Conservation (phyloP, 2,329 filamentous ascomycete genomes). For the Pestalotiopsis sp. region DNA sequence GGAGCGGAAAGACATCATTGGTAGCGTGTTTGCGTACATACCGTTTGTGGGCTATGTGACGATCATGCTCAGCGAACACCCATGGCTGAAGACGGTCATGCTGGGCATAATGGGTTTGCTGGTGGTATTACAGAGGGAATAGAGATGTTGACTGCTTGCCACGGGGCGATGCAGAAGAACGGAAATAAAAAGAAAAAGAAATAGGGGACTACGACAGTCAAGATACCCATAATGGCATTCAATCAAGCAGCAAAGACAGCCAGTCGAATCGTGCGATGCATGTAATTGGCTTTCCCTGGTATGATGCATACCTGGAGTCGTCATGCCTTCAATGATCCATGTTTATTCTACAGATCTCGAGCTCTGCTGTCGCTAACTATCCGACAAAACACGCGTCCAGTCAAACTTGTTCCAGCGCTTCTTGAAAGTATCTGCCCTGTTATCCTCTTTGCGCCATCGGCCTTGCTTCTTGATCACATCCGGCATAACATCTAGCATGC, state of each 20-base stretch:
- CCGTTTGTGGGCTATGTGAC: conserved; percentile 97
- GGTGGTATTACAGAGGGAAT: conserved; percentile 92
- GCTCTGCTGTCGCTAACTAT: conserved; percentile 26
- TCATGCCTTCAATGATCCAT: too few species aligned
- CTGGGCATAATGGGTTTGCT: conserved; percentile 92
- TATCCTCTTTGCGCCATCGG: conserved; percentile 73
- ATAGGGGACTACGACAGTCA: not conserved
- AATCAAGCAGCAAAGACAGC: not conserved
- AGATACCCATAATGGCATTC: not conserved
- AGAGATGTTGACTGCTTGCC: conserved; percentile 19
- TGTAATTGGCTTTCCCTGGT: not conserved
- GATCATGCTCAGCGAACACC: conserved; percentile 91
- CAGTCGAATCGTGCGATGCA: not conserved
- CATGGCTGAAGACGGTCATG: conserved; percentile 96
- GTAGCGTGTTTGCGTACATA: conserved; percentile 88
- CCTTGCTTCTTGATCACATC: conserved; percentile 90
- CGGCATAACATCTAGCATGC: conserved; percentile 83
- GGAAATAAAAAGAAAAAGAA: not conserved
- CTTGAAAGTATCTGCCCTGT: conserved; percentile 75
- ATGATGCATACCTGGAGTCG: too few species aligned
- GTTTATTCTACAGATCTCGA: not conserved
- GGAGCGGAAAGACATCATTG: conserved; percentile 86
- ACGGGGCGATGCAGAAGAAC: not conserved
- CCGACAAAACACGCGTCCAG: conserved; percentile 68
- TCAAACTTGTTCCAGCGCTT: conserved; percentile 92